Percentiles rank a stretch among this genome's conserved stretches.
These are phyloP conservation scores for Massarina eburnea DNA, from an alignment of 2,329 filamentous ascomycete species.

Conservation along the genomic window DNA sequence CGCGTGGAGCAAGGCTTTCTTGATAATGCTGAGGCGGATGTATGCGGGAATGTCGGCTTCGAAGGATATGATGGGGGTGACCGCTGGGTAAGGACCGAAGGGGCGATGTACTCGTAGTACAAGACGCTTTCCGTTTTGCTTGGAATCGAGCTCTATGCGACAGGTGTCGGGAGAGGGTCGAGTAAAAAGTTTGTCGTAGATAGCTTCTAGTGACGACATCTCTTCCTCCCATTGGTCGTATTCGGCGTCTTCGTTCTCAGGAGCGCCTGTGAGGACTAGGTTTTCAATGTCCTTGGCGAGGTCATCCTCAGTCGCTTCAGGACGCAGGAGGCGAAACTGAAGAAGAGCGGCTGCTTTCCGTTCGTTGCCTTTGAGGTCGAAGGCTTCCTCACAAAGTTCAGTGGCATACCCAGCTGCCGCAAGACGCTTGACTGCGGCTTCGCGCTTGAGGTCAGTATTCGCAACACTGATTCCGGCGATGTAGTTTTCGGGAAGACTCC, in stretches of 20 bases:
- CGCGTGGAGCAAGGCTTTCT: constrained; percentile 72
- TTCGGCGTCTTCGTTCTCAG: constrained; percentile 35
- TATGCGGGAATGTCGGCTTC: constrained; percentile 77
- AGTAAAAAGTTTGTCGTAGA: constrained; percentile 68
- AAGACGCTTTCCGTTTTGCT: constrained; percentile 48
- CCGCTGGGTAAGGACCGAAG: constrained; percentile 67
- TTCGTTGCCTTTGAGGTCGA: constrained; percentile 74
- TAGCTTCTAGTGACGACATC: constrained; percentile 77
- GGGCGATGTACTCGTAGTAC: constrained; percentile 70
- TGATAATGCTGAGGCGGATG: constrained; percentile 85
- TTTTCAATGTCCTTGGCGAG: constrained; percentile 36
- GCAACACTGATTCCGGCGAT: constrained; percentile 86
- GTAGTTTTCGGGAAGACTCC: constrained; percentile 91
- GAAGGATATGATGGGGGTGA: constrained; percentile 69
- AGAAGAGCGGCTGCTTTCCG: constrained; percentile 75
- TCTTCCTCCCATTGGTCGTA: constrained; percentile 75
- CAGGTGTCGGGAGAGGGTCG: constrained; percentile 65
- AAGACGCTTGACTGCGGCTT: constrained; percentile 80
- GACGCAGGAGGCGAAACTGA: constrained; percentile 65
- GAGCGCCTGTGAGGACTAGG: constrained; percentile 40
- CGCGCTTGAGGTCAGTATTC: constrained; percentile 75
- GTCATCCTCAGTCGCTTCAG: constrained; percentile 31
- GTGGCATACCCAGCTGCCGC: constrained; percentile 80
- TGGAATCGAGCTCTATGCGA: constrained; percentile 66
- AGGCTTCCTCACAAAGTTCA: constrained; percentile 78